Evolutionary conservation across 2,329 filamentous ascomycete species (phyloP).

Genomic region (Magnaporthiopsis poae): DNA sequence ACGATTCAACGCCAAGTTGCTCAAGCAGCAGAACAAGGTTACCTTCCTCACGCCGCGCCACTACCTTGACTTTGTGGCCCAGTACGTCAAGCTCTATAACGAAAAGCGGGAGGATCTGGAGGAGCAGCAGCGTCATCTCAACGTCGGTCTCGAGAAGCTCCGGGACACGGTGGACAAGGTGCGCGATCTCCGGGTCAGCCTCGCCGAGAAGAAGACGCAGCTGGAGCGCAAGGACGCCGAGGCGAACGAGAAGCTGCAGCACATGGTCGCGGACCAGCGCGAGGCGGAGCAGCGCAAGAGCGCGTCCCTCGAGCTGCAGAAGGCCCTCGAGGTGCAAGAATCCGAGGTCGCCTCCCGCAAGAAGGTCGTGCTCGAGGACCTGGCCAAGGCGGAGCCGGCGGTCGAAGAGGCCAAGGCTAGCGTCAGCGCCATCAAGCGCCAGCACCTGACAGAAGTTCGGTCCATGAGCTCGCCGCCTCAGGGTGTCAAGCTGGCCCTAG

Average conservation of each 20-base stretch:
- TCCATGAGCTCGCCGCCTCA: slow-evolving; percentile 90
- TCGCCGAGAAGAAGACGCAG: slow-evolving; percentile 89
- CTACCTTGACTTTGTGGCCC: slow-evolving; percentile 94
- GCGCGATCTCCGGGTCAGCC: slow-evolving; percentile 75
- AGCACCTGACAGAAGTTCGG: slow-evolving; percentile 92
- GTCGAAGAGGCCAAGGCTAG: slow-evolving; percentile 88
- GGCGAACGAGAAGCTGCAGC: slow-evolving; percentile 92
- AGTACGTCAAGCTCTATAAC: slow-evolving; percentile 94
- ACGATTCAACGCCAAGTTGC: slow-evolving; percentile 75
- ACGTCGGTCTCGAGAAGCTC: slow-evolving; percentile 94
- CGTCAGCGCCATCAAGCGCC: slow-evolving; percentile 95
- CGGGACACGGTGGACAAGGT: slow-evolving; percentile 96
- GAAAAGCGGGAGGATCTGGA: slow-evolving; percentile 98
- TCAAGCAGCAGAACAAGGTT: slow-evolving; percentile 82
- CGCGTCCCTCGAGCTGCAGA: slow-evolving; percentile 80
- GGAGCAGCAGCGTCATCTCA: slow-evolving; percentile 95
- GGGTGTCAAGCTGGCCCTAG: slow-evolving; percentile 82
- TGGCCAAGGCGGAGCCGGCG: slow-evolving; percentile 85
- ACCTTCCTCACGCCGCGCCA: slow-evolving; percentile 94
- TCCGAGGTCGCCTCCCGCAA: slow-evolving; percentile 72
- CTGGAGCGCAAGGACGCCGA: slow-evolving; percentile 88
- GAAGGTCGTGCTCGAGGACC: slow-evolving; percentile 75
- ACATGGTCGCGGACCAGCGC: slow-evolving; percentile 91
- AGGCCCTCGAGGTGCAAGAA: slow-evolving; percentile 78
- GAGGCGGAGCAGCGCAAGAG: slow-evolving; percentile 87